Percentiles rank a stretch among this genome's conserved stretches.
Conservation (phyloP, 139 green algal genomes). For the Chloropicon primus region DNA sequence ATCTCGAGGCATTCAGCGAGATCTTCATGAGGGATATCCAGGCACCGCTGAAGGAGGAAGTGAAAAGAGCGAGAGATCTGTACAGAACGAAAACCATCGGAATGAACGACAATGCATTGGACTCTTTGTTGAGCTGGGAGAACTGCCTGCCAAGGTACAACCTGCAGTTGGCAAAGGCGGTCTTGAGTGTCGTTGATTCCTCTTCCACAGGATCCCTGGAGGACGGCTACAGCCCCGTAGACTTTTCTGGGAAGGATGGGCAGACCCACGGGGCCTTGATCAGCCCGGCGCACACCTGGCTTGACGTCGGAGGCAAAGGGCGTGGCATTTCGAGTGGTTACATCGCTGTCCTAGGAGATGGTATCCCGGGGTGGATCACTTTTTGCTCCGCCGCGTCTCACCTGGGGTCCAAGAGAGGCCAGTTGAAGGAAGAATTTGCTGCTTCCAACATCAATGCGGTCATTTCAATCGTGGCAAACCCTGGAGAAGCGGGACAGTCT, state of each 20-base stretch:
- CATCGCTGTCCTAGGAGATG: neutral
- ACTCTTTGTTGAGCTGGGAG: neutral
- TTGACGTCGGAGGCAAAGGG: too few species aligned
- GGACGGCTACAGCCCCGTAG: too few species aligned
- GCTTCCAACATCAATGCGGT: neutral
- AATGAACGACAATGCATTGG: neutral
- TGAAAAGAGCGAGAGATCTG: neutral
- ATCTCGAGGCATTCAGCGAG: neutral
- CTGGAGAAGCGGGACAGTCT: neutral
- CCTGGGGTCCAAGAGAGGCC: neutral
- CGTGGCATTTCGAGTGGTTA: too few species aligned
- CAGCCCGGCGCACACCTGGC: too few species aligned
- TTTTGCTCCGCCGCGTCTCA: neutral
- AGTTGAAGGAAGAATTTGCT: neutral
- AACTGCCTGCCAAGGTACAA: neutral
- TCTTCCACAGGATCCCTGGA: too few species aligned
- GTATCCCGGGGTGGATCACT: neutral
- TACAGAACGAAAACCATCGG: neutral
- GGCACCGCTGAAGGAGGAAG: neutral
- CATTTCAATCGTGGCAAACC: neutral
- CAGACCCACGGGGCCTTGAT: too few species aligned
- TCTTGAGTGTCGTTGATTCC: too few species aligned
- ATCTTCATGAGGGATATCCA: neutral
- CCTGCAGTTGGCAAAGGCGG: too few species aligned
- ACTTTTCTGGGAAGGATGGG: too few species aligned